Conservation (phyloP, 2,329 filamentous ascomycete species). For the Dactylella cylindrospora region DNA sequence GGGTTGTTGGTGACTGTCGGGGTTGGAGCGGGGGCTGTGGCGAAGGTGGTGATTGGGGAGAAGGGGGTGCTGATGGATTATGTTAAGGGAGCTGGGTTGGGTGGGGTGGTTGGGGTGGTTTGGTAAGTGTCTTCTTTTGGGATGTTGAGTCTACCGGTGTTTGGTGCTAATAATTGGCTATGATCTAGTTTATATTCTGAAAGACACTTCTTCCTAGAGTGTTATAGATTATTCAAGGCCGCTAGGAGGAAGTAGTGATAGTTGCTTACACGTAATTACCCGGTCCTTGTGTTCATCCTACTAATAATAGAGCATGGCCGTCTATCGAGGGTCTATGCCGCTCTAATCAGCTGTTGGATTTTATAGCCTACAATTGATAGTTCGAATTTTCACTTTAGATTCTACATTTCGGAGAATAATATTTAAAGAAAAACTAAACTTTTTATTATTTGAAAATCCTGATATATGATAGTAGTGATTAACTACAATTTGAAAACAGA, state of each 20-base stretch:
- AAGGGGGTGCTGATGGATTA: slow-evolving; percentile 30
- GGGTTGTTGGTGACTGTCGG: slow-evolving; percentile 40
- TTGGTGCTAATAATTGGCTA: not conserved
- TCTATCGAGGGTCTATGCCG: too few relatives aligned
- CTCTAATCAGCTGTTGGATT: too few relatives aligned
- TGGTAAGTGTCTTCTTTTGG: slow-evolving; percentile 19
- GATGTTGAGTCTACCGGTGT: not conserved
- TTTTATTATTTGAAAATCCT: too few relatives aligned
- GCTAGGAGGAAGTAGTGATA: slow-evolving; percentile 18
- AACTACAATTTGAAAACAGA: too few relatives aligned
- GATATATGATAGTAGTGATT: too few relatives aligned
- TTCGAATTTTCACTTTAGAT: too few relatives aligned
- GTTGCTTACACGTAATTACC: too few relatives aligned
- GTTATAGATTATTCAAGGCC: slow-evolving; percentile 23
- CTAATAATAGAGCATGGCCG: too few relatives aligned
- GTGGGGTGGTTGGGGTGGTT: slow-evolving; percentile 43
- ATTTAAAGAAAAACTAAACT: too few relatives aligned
- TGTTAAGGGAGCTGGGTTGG: slow-evolving; percentile 29
- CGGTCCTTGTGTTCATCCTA: too few relatives aligned
- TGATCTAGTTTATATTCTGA: slow-evolving; percentile 39
- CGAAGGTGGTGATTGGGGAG: slow-evolving; percentile 42
- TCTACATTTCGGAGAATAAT: too few relatives aligned
- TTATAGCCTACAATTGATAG: too few relatives aligned
- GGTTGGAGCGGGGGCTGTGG: slow-evolving; percentile 43
- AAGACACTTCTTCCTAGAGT: slow-evolving; percentile 34